Base-by-base conservation (phyloP, 1,284 basidiomycete genomes). In the Pseudozyma hubeiensis region DNA sequence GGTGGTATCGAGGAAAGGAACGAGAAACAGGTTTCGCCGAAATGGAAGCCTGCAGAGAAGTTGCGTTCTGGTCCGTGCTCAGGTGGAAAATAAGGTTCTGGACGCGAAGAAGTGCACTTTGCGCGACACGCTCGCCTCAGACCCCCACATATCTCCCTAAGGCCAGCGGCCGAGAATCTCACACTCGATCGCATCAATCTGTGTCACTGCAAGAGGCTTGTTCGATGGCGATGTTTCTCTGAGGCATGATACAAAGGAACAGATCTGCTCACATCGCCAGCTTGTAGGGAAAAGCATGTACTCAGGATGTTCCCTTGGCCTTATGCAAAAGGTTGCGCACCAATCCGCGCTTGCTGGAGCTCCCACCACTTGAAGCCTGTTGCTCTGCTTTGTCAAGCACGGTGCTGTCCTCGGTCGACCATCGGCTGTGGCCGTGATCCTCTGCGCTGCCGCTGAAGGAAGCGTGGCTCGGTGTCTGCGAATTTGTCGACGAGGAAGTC, bases 241-340 rank as follows among this genome's bases (percentile, higher is more conserved):
- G 24, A 24, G 24, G 24, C 24, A 30, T 29, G 19, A 24, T 46
- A 29, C 30, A 37, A 37, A 37, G 35, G 14, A 37, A 9, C 14
- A 9, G 35, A 37, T 37, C 35, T 37, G 35, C 35, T 14, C 10
- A 2, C 35, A 9, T 37, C 14, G 35, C 35, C 35, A 14, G 14
- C 10, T 14, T 9, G 8, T 37, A 9, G 35, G 8, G 2, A 37
- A 37, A 37, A 10, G 35, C 16, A 13, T 16, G 2, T 10, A 41
- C 40, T 37, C 53, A 60, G 24, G 55, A 58, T n/a, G 48, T 30
- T 34, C 69, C 69, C 24, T 75, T 75, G 10, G 68, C 68, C 41
- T 70, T 70, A 41, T 47, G 66, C 11, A 75, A 34, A 10, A 75
- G 45, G n/a, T 56, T 70, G 29, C 67, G 65, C 13, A 74, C 61